A percentile compares a stretch with the other conserved stretches of the same genome.
Conservation (phyloP, 371 early-diverging fungal species). For the Saksenaea vasiformis region DNA sequence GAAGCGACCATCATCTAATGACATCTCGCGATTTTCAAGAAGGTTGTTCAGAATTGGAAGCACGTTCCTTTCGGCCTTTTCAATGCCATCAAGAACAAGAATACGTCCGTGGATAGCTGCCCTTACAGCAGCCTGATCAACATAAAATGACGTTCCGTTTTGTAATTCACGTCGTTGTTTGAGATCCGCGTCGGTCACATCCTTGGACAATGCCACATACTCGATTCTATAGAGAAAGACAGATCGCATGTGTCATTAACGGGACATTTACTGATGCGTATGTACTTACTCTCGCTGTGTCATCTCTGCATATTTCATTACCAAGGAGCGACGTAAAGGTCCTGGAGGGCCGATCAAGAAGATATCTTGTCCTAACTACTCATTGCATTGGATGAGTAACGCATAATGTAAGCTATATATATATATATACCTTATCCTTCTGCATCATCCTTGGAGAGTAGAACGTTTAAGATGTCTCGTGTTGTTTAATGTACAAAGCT, state of each 20-base stretch:
- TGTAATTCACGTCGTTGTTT: constrained; percentile 84
- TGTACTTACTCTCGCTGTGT: constrained; percentile 52
- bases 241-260: not conserved
- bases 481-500: not conserved
- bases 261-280: not conserved
- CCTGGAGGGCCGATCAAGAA: constrained; percentile 86
- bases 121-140: constrained; percentile 79
- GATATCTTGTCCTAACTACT: constrained; percentile 77
- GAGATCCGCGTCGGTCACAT: constrained; percentile 79
- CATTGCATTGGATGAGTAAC: not conserved
- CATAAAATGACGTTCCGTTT: constrained; percentile 71
- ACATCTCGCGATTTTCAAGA: constrained; percentile 88
- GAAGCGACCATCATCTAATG: constrained; percentile 83
- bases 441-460: constrained; percentile 60
- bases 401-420: not conserved
- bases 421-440: constrained; percentile 54
- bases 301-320: constrained; percentile 77
- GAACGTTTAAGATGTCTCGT: not conserved
- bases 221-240: constrained; percentile 55
- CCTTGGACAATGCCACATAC: constrained; percentile 78
- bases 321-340: constrained; percentile 66
- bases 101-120: constrained; percentile 84
- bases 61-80: constrained; percentile 87
- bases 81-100: constrained; percentile 80
- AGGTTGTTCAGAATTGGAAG: constrained; percentile 86